Evolutionary conservation across 2,329 filamentous ascomycete genomes (phyloP).

Genomic region (Sporothrix pallida): DNA sequence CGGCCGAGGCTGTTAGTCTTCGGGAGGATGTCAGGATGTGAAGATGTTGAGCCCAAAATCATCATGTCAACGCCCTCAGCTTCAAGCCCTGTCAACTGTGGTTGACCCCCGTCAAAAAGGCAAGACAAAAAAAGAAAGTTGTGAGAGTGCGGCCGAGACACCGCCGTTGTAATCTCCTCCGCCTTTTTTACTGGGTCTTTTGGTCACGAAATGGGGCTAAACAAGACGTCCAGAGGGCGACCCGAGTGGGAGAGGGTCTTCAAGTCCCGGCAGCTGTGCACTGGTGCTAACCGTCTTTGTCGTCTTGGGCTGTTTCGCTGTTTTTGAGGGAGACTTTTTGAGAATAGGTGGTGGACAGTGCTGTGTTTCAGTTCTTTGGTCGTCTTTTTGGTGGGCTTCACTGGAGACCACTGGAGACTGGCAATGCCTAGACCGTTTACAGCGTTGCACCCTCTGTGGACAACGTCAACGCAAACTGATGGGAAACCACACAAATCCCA

Average conservation of each 20-base stretch:
- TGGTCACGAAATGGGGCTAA: neutral
- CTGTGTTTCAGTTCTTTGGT: neutral
- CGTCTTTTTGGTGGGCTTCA: too few relatives aligned
- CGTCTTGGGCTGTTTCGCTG: slow-evolving; percentile 6
- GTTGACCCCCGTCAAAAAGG: neutral
- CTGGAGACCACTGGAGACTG: too few relatives aligned
- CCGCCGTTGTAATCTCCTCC: slow-evolving; percentile 30
- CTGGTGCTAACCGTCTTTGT: slow-evolving; percentile 16
- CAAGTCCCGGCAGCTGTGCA: slow-evolving; percentile 21
- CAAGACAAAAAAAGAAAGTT: slow-evolving; percentile 5
- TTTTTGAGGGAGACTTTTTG: neutral
- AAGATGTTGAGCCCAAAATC: neutral
- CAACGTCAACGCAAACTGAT: neutral
- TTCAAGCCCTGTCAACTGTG: too few relatives aligned
- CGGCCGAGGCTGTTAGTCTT: neutral
- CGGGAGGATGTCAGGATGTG: neutral
- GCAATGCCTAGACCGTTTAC: slow-evolving; percentile 2
- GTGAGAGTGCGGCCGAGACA: slow-evolving; percentile 27
- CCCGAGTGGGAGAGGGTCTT: too few relatives aligned
- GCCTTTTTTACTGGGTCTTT: neutral
- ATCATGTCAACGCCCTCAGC: too few relatives aligned
- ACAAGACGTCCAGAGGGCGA: too few relatives aligned
- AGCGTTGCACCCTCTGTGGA: slow-evolving; percentile 3
- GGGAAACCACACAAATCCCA: slow-evolving; percentile 10
- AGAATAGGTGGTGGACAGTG: neutral